phyloP scores from a whole-genome alignment of 169 alveolate genomes.

The Eimeria falciformis region DNA sequence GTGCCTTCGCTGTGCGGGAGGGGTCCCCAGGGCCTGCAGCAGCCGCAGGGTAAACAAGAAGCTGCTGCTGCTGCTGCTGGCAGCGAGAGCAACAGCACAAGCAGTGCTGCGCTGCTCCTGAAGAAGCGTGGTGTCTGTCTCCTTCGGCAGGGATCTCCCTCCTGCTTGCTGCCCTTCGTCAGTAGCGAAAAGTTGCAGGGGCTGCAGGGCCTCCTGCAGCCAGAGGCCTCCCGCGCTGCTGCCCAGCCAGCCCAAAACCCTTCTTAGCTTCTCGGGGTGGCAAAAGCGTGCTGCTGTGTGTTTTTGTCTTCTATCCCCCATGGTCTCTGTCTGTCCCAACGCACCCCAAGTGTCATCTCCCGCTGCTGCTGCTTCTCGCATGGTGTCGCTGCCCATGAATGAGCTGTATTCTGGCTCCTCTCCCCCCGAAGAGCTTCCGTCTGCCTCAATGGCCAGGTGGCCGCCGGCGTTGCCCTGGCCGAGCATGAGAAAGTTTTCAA shows the following conservation, averaged over 20 bases:
- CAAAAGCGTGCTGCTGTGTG: not conserved
- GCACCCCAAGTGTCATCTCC: not conserved
- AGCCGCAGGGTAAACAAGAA: not conserved
- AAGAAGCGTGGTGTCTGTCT: not conserved
- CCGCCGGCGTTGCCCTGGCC: not conserved
- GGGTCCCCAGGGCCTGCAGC: slow-evolving; percentile 35
- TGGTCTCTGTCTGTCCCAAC: too few species aligned
- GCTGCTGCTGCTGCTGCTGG: slow-evolving; percentile 39
- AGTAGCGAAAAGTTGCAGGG: not conserved
- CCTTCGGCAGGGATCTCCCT: not conserved
- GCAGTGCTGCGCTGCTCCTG: slow-evolving; percentile 29
- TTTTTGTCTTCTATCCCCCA: too few species aligned
- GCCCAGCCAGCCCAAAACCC: slow-evolving; percentile 39
- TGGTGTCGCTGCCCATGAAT: not conserved
- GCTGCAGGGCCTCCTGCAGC: slow-evolving; percentile 22
- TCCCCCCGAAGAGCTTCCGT: not conserved
- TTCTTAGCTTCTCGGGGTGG: slow-evolving; percentile 9
- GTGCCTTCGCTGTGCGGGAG: not conserved
- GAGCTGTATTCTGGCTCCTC: not conserved
- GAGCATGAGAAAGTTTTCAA: slow-evolving; percentile 5
- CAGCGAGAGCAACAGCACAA: slow-evolving; percentile 27
- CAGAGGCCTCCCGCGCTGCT: slow-evolving; percentile 9
- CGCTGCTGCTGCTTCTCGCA: slow-evolving; percentile 20
- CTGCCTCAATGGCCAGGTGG: not conserved
- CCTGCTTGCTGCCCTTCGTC: not conserved